phyloP scores from a whole-genome alignment of 2,329 filamentous ascomycete genomes.

The Canariomyces notabilis region DNA sequence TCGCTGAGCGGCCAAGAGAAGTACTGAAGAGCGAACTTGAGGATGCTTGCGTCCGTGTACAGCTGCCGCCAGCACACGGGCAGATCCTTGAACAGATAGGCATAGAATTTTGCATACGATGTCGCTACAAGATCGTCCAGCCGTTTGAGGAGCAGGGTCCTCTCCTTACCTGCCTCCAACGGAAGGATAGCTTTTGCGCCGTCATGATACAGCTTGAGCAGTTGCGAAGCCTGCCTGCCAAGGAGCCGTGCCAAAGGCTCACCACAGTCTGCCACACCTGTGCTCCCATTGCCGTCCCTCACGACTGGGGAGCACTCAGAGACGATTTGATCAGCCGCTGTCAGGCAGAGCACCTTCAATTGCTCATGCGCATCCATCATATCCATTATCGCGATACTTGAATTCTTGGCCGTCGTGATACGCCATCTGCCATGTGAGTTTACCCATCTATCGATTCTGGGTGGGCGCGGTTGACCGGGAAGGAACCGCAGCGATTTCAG shows the following conservation, averaged over 20 bases:
- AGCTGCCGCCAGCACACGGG: slow-evolving; percentile 64
- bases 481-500: too few relatives aligned
- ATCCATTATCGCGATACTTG: background rate
- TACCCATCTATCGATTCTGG: too few relatives aligned
- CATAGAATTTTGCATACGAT: slow-evolving; percentile 63
- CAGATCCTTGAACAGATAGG: slow-evolving; percentile 62
- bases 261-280: slow-evolving; percentile 16
- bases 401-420: background rate
- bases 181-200: background rate
- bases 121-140: slow-evolving; percentile 54
- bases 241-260: slow-evolving; percentile 22
- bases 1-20: slow-evolving; percentile 1
- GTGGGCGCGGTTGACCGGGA: too few relatives aligned
- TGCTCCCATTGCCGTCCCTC: background rate
- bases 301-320: slow-evolving; percentile 14
- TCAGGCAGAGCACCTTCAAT: slow-evolving; percentile 9
- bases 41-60: slow-evolving; percentile 65
- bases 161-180: background rate
- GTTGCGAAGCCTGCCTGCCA: slow-evolving; percentile 17
- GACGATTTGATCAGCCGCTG: slow-evolving; percentile 18
- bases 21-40: slow-evolving; percentile 47
- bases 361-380: background rate
- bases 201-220: slow-evolving; percentile 15
- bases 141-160: slow-evolving; percentile 35
- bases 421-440: too few relatives aligned